These are phyloP conservation scores for Paraconiothyrium brasiliense DNA, from an alignment of 2,329 filamentous ascomycete species.

Conservation along the genomic window DNA sequence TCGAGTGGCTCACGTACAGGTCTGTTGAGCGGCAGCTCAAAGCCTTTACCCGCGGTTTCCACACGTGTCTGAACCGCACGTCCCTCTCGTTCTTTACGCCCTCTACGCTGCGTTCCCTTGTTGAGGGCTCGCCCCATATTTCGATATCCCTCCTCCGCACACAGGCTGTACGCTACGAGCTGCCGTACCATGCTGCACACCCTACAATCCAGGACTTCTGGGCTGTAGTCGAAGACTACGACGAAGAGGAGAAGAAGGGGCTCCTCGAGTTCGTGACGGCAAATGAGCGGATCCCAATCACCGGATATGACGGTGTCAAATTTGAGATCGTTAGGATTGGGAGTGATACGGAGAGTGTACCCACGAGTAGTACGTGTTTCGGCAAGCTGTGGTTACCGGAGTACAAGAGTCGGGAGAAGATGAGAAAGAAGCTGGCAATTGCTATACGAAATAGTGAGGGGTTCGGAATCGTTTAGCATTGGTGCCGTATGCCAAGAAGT, in stretches of 20 bases:
- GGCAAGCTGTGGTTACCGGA: conserved; percentile 86
- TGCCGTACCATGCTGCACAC: conserved; percentile 76
- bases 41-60: conserved; percentile 85
- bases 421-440: conserved; percentile 80
- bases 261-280: conserved; percentile 96
- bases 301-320: conserved; percentile 80
- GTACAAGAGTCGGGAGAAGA: conserved; percentile 74
- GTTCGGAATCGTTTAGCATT: conserved; percentile 69
- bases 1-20: conserved; percentile 80
- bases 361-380: conserved; percentile 93
- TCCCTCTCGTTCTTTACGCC: conserved; percentile 63
- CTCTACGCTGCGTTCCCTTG: conserved; percentile 73
- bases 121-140: conserved; percentile 82
- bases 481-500: background rate
- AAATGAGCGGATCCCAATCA: conserved; percentile 87
- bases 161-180: conserved; percentile 76
- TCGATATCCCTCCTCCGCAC: conserved; percentile 77
- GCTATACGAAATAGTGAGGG: conserved; percentile 89
- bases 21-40: conserved; percentile 80
- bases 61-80: conserved; percentile 74
- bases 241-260: conserved; percentile 74
- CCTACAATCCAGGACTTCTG: conserved; percentile 82
- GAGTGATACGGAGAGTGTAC: conserved; percentile 71
- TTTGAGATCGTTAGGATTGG: conserved; percentile 82
- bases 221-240: conserved; percentile 75